These are phyloP conservation scores for Oropetium thomaeum DNA, from an alignment of 176 grass and related monocot species.

Conservation along the genomic window DNA sequence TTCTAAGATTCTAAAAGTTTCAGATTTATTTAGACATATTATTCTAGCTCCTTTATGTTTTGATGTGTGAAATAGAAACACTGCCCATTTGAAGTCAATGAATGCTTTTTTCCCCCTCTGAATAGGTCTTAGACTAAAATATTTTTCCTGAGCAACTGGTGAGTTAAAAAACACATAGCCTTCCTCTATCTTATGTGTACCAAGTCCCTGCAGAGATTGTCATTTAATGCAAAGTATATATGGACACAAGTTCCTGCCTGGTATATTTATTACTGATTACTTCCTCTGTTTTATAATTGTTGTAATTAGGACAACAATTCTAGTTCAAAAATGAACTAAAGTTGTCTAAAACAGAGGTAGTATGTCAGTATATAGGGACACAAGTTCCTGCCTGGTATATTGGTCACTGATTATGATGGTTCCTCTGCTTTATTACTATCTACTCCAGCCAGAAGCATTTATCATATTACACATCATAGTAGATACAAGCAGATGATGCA, in stretches of 20 bases:
- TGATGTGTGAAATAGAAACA: background rate
- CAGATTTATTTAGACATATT: background rate
- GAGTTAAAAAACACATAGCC: background rate
- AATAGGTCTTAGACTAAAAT: background rate
- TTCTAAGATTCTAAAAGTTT: background rate
- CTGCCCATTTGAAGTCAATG: background rate
- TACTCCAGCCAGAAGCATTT: conserved; percentile 9
- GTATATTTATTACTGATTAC: background rate
- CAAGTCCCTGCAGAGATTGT: background rate
- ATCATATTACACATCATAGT: background rate
- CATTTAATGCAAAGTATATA: background rate
- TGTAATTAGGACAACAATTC: no score
- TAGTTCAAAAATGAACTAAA: no score
- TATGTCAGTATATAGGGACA: background rate
- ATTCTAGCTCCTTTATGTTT: background rate
- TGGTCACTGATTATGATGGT: background rate
- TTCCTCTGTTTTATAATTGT: background rate
- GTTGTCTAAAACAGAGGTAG: no score
- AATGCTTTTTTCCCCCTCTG: background rate
- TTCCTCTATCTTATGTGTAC: conserved; percentile 1
- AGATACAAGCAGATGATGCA: background rate
- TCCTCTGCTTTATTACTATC: background rate
- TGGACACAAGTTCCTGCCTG: background rate
- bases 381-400: conserved; percentile 13
- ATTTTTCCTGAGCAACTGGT: background rate